Percentiles rank a stretch among this genome's conserved stretches.
Conservation (phyloP, 441 rosid species). For the Brassica hybrid region DNA sequence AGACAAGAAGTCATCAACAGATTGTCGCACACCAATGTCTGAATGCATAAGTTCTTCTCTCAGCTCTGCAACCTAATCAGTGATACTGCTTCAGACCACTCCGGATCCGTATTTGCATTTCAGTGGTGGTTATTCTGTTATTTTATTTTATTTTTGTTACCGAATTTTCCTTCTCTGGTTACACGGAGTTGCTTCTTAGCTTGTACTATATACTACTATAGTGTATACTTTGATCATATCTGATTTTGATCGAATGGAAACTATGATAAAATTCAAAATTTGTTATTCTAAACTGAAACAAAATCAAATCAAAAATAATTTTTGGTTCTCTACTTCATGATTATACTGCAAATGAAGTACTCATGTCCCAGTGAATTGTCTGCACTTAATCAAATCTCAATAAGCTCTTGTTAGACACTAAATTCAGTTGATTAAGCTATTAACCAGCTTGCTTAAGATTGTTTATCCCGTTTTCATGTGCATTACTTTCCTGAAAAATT, state of each 20-base stretch:
- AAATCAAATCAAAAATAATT: too few relatives aligned
- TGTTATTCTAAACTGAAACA: too few relatives aligned
- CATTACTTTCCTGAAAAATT: background rate
- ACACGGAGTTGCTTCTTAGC: slow-evolving; percentile 28
- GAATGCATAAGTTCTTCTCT: slow-evolving; percentile 51
- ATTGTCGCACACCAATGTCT: slow-evolving; percentile 45
- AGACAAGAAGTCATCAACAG: slow-evolving; percentile 49
- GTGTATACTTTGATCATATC: background rate
- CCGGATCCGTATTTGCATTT: background rate
- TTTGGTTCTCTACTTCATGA: too few relatives aligned
- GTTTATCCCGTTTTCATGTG: background rate
- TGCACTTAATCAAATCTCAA: slow-evolving; percentile 13
- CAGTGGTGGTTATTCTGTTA: background rate
- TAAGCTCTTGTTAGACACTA: background rate
- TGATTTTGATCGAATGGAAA: too few relatives aligned
- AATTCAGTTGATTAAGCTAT: background rate
- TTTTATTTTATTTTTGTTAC: background rate
- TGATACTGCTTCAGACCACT: background rate
- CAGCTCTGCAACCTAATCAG: slow-evolving; percentile 46
- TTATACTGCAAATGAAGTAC: too few relatives aligned
- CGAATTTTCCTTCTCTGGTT: background rate
- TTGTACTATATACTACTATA: slow-evolving; percentile 13
- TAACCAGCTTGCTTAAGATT: slow-evolving; percentile 22
- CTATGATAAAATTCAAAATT: too few relatives aligned
- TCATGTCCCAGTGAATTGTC: background rate